These are phyloP conservation scores for Irpex rosettiformis DNA, from an alignment of 1,284 basidiomycete genomes.

Conservation along the genomic window DNA sequence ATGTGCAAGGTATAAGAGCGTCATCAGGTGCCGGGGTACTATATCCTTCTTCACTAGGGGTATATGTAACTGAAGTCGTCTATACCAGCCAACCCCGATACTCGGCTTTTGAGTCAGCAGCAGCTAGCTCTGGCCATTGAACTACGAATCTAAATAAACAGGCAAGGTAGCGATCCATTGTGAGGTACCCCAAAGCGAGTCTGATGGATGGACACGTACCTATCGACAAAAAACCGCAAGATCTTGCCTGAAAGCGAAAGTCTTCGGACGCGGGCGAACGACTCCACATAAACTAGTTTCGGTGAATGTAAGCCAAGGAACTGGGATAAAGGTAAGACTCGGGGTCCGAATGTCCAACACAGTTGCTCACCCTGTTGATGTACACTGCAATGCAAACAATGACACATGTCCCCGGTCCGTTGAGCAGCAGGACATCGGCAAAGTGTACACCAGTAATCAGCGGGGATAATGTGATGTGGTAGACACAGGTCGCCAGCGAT, in stretches of 20 bases:
- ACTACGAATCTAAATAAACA: constrained; percentile 65
- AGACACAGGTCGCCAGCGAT: constrained; percentile 59
- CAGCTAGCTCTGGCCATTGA: constrained; percentile 74
- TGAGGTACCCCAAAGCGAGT: not conserved
- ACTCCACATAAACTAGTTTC: constrained; percentile 87
- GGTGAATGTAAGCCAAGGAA: constrained; percentile 75
- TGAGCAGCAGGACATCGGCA: constrained; percentile 83
- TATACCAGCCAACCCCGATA: constrained; percentile 67
- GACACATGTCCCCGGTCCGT: constrained; percentile 95
- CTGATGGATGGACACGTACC: constrained; percentile 38
- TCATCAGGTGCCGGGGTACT: no score
- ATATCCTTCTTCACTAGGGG: not conserved
- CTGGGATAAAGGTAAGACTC: constrained; percentile 37
- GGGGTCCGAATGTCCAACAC: constrained; percentile 1
- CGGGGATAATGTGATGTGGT: constrained; percentile 52
- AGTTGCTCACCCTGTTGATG: constrained; percentile 66
- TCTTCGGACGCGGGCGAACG: constrained; percentile 84
- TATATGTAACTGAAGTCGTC: not conserved
- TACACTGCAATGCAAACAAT: constrained; percentile 74
- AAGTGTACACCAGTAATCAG: constrained; percentile 39
- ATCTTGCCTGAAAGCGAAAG: constrained; percentile 87
- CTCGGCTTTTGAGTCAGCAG: constrained; percentile 40
- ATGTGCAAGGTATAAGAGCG: not conserved
- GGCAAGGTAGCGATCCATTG: constrained; percentile 4
- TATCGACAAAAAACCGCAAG: constrained; percentile 79